Conservation (phyloP, 2,329 filamentous ascomycete species). For the Fusarium mexicanum region DNA sequence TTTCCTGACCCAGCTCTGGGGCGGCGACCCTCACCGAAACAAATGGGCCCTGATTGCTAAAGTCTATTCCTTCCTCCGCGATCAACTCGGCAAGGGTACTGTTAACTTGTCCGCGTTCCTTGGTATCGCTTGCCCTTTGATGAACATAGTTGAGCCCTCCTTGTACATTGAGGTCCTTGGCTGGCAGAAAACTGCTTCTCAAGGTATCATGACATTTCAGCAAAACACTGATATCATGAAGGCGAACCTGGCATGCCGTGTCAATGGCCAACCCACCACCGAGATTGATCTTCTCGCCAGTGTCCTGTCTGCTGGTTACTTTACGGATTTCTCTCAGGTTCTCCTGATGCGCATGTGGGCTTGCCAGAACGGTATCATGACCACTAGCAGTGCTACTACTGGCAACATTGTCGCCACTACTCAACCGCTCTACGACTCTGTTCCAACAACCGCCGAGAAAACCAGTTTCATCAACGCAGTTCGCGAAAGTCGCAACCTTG, state of each 20-base stretch:
- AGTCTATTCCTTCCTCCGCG: conserved; percentile 64
- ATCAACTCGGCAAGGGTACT: conserved; percentile 57
- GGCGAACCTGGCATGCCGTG: neutral
- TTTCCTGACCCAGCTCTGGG: conserved; percentile 60
- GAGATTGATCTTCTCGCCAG: conserved; percentile 44
- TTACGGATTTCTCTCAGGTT: conserved; percentile 21
- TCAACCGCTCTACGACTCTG: neutral
- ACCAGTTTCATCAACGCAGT: conserved; percentile 33
- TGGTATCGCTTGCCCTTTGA: conserved; percentile 53
- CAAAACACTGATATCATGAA: conserved; percentile 11
- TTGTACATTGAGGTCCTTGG: conserved; percentile 58
- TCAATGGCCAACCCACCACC: conserved; percentile 33
- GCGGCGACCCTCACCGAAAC: conserved; percentile 58
- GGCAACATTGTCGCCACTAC: neutral
- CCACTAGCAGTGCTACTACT: conserved; percentile 14
- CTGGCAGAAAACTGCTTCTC: conserved; percentile 50
- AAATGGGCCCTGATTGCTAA: conserved; percentile 64
- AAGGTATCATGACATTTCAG: conserved; percentile 29
- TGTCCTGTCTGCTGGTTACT: conserved; percentile 40
- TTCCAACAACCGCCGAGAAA: conserved; percentile 28
- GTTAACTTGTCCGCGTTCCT: conserved; percentile 60
- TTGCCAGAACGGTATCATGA: conserved; percentile 43
- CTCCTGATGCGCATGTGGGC: conserved; percentile 38
- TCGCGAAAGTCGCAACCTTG: conserved; percentile 25
- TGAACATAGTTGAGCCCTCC: conserved; percentile 57